Base-by-base conservation (phyloP, 1,139 yeast species). In the Lipomyces yarrowii region DNA sequence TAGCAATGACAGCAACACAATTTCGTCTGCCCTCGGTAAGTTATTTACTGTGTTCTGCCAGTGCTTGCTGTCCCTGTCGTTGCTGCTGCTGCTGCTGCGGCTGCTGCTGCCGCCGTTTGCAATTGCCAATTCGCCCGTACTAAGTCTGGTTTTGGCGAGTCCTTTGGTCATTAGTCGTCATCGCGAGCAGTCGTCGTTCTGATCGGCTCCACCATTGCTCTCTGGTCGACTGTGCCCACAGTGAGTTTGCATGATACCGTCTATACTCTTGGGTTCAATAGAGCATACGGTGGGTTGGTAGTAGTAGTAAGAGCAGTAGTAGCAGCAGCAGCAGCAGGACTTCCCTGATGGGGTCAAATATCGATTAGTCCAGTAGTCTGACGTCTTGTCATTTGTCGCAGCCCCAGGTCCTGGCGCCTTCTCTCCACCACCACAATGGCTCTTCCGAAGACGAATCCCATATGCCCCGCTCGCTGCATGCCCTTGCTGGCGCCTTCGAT, bases 1-100 rank as follows among this genome's bases (percentile, higher is more conserved):
- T 21, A 30, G 55, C n/a, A 52, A 52, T 59, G 61, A 52, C 61
- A 13, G 51, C 61, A 10, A 26, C 57, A 21, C 57, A 59, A n/a
- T 57, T 26, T 33, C 56, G 57, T 26, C 57, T 59, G 33, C 61
- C 61, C 21, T 51, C 57, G 48, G 61, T 59, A 52, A 33, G 56
- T 32, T 30, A n/a, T 21, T 48, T 18, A 6, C 30, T 26, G 30
- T 15, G 6, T 10, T 23, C 23, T 8, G 60, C 33, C 32, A 30
- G 33, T 35, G 8, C 5, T 57, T 4, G 39, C 39, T 2, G 42
- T 37, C 11, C 15, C 48, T 42, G 23, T 42, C 8, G 21, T 8
- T n/a, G 23, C n/a, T 18, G 48, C 23, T 48, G 60, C 61, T 57
- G 59, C 5, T 42, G 15, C 23, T 42, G 23, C 60, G 10, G 56